A percentile compares a stretch with the other conserved stretches of the same genome.
Evolutionary conservation across 1,284 basidiomycete species (phyloP).

Genomic region (Ganoderma multipileum): DNA sequence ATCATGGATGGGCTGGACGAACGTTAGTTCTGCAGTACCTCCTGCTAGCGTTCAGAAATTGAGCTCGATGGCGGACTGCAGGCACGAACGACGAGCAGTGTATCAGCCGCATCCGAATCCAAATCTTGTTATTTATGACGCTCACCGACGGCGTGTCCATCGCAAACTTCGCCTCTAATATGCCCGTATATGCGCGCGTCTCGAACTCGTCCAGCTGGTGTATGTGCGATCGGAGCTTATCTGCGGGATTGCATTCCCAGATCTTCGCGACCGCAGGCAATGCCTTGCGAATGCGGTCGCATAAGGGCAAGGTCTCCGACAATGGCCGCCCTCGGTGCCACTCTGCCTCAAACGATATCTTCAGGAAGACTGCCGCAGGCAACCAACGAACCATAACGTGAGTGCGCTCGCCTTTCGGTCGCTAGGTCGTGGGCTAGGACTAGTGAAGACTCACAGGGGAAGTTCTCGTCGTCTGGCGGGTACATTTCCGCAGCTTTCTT

Average conservation of each 20-base stretch:
- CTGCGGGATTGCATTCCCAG: constrained; percentile 21
- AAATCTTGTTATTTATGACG: neutral
- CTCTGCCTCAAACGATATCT: constrained; percentile 30
- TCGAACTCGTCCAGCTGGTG: constrained; percentile 22
- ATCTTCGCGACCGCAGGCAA: constrained; percentile 28
- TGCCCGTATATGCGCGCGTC: constrained; percentile 22
- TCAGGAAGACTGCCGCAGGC: constrained; percentile 27
- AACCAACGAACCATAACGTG: neutral
- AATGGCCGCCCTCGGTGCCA: constrained; percentile 30
- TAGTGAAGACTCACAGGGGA: constrained; percentile 21
- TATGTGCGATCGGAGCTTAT: constrained; percentile 14
- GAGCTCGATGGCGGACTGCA: constrained; percentile 22
- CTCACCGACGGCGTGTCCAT: constrained; percentile 32
- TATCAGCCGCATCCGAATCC: constrained; percentile 6
- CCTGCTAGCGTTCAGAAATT: constrained; percentile 3
- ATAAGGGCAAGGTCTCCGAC: constrained; percentile 22
- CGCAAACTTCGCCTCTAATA: constrained; percentile 25
- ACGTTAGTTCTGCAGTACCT: neutral
- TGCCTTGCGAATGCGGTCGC: constrained; percentile 26
- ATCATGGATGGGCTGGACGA: constrained; percentile 2
- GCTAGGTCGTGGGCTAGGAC: neutral
- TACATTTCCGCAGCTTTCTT: constrained; percentile 29
- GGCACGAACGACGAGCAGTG: neutral
- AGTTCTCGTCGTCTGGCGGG: constrained; percentile 32
- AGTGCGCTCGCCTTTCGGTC: neutral